Evolutionary conservation across 345 rosid species (phyloP).

Genomic region (Eucalyptus coolabah): DNA sequence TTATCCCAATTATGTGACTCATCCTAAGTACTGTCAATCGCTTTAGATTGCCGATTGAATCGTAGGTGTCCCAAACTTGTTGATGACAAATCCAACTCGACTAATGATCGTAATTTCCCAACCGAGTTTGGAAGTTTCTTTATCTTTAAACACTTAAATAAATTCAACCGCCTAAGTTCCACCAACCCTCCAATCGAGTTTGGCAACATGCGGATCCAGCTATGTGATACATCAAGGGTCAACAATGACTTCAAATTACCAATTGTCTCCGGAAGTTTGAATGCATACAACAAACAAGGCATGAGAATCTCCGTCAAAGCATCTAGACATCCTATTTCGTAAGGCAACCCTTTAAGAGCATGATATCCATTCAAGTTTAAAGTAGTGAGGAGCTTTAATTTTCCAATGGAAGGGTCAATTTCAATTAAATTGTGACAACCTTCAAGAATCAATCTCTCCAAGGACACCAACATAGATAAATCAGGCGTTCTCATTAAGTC

Average conservation of each 20-base stretch:
- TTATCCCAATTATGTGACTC: neutral
- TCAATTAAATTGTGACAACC: neutral
- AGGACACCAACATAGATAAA: neutral
- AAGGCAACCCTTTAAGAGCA: neutral
- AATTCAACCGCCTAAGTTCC: neutral
- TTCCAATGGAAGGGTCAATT: neutral
- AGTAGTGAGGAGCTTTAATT: neutral
- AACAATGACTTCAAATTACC: neutral
- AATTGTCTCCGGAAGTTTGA: neutral
- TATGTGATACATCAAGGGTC: neutral
- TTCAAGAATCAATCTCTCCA: neutral
- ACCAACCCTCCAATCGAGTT: neutral
- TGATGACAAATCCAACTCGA: neutral
- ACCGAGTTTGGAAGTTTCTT: neutral
- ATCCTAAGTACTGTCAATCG: neutral
- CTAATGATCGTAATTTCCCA: neutral
- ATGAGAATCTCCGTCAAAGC: neutral
- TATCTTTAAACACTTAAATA: accelerated
- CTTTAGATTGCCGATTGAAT: neutral
- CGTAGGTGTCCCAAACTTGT: neutral
- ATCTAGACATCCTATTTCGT: neutral
- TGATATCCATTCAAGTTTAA: neutral
- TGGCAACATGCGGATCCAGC: accelerated
- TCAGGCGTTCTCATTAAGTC: neutral
- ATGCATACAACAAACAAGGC: neutral